Base-by-base conservation (phyloP, 139 green algal species). In the Pseudopediastrum boryanum region DNA sequence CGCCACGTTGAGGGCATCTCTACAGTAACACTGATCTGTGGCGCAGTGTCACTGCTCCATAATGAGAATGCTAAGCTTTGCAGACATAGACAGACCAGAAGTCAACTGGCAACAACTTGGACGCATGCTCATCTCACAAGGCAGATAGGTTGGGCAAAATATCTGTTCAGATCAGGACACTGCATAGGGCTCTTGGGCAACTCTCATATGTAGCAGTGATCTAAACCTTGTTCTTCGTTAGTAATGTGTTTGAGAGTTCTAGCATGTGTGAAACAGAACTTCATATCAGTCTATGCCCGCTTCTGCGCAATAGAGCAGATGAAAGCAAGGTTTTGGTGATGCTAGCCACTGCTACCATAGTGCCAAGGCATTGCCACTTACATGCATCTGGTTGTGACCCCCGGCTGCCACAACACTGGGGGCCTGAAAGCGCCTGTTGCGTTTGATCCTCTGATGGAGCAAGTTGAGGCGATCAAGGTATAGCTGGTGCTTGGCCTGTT, bases 401-500 rank as follows among this genome's bases (percentile, higher is more conserved):
- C 83, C 83, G n/a, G n/a, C n/a, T n/a, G n/a, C n/a, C n/a, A n/a
- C n/a, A n/a, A n/a, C n/a, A n/a, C n/a, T n/a, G n/a, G n/a, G n/a
- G n/a, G n/a, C n/a, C n/a, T n/a, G n/a, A 75, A 97, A 97, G 19
- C 41, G 63, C 38, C n/a, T 51, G 62, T 84, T 89, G 25, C 92
- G 87, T 25, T 87, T 78, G 33, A 97, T 70, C 4, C 93, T 85
- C 84, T 97, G 93, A 39, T 88, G 80, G 41, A 97, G 83, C 54
- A 97, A 54, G 50, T 88, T 80, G 62, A 91, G 83, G 8, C 93
- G 82, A 51, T 94, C 83, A 31, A 93, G 68, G 77, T 96, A 94
- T 35, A 96, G 31, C 46, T 77, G 39, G 19, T 88, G 78, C 86
- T 95, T 97, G 77, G 87, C 86, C 92, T 94, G 89, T 51, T 51